Percentiles rank a stretch among this genome's conserved stretches.
phyloP scores from a whole-genome alignment of 1,139 yeast species.

The Taiozyma sp. region DNA sequence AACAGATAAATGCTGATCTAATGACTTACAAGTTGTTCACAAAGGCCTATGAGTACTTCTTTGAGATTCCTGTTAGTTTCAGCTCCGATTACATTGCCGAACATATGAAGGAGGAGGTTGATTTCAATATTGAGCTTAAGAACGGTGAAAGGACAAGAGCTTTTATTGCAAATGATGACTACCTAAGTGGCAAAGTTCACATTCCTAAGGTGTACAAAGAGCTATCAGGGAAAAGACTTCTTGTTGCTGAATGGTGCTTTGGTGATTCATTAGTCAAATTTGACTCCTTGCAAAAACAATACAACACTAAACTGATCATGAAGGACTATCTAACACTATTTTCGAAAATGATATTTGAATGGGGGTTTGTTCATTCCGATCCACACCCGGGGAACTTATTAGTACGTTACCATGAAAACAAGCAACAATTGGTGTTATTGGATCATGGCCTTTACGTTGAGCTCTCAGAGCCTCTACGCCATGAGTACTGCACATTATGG shows the following conservation, averaged over 20 bases:
- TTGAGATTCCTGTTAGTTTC: conserved; percentile 58
- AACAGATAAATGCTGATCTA: conserved; percentile 86
- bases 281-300: conserved; percentile 37
- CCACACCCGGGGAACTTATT: conserved; percentile 80
- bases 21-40: conserved; percentile 49
- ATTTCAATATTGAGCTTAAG: conserved; percentile 49
- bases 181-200: conserved; percentile 34
- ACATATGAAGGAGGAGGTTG: conserved; percentile 54
- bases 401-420: conserved; percentile 39
- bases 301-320: conserved; percentile 41
- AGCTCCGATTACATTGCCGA: conserved; percentile 53
- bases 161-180: conserved; percentile 31
- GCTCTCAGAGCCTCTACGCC: conserved; percentile 44
- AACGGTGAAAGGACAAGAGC: conserved; percentile 39
- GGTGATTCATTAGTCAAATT: conserved; percentile 52
- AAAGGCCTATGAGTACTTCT: conserved; percentile 49
- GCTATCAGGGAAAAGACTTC: conserved; percentile 42
- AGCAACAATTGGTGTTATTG: conserved; percentile 59
- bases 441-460: conserved; percentile 72
- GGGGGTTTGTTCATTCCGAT: conserved; percentile 77
- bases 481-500: conserved; percentile 61
- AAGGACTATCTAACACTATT: conserved; percentile 48
- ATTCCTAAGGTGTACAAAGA: conserved; percentile 50
- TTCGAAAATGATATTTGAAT: conserved; percentile 64
- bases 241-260: conserved; percentile 73